Evolutionary conservation across 202 grass and related monocot species (phyloP).

Genomic region (Carex arenaria): DNA sequence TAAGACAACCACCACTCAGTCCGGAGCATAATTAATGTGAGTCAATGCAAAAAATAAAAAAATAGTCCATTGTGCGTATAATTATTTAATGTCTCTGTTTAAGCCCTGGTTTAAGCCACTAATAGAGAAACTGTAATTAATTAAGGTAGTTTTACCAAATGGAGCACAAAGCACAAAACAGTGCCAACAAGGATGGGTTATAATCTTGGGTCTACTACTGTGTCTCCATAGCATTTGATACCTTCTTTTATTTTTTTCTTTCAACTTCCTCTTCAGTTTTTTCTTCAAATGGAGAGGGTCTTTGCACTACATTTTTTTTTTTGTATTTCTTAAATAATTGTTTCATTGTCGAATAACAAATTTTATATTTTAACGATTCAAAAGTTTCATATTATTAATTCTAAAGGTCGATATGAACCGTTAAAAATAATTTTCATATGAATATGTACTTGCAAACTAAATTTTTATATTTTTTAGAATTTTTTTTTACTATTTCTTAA

Average conservation of each 20-base stretch:
- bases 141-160: background rate
- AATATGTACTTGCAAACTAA: too few relatives aligned
- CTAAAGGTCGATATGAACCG: too few relatives aligned
- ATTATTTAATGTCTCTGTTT: background rate
- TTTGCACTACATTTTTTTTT: background rate
- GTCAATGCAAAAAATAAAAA: conserved; percentile 2
- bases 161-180: background rate
- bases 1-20: background rate
- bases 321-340: background rate
- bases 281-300: background rate
- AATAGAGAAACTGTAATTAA: background rate
- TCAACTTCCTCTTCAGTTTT: background rate
- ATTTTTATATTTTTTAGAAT: too few relatives aligned
- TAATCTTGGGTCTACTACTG: conserved; percentile 9
- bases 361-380: too few relatives aligned
- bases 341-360: too few relatives aligned
- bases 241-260: background rate
- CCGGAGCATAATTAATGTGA: background rate
- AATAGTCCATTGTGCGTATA: background rate
- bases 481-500: too few relatives aligned
- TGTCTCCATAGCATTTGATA: conserved; percentile 6
- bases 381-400: too few relatives aligned
- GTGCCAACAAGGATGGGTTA: conserved; percentile 7
- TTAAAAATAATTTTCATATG: too few relatives aligned
- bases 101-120: background rate